Evolutionary conservation across 768 basidiomycete species (phyloP).

Genomic region (Suillus cothurnatus): DNA sequence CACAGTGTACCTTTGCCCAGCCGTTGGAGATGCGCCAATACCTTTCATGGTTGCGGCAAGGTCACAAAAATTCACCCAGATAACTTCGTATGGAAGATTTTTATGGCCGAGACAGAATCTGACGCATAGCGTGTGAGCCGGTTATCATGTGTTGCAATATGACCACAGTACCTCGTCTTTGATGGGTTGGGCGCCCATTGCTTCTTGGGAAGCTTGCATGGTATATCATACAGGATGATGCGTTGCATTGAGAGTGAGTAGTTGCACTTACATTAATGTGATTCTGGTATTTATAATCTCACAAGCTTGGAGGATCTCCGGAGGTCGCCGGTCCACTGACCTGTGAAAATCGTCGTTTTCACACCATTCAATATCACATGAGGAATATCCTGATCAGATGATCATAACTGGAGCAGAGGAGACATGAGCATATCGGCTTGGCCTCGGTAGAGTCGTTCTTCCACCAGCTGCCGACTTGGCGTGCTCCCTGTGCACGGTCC

Average conservation of each 20-base stretch:
- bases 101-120: constrained; percentile 38
- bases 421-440: too few relatives aligned
- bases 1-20: constrained; percentile 37
- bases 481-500: too few relatives aligned
- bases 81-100: constrained; percentile 42
- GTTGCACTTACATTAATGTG: background rate
- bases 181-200: constrained; percentile 7
- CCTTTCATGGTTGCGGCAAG: constrained; percentile 30
- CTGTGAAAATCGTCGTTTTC: background rate
- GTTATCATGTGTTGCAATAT: background rate
- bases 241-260: background rate
- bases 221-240: constrained; percentile 10
- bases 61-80: constrained; percentile 53
- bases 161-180: constrained; percentile 5
- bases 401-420: too few relatives aligned
- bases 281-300: background rate
- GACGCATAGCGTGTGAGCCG: background rate
- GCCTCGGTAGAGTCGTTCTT: too few relatives aligned
- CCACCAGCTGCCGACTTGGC: too few relatives aligned
- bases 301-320: background rate
- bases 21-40: constrained; percentile 7
- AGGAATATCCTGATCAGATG: background rate
- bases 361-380: background rate
- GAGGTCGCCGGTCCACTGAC: background rate
- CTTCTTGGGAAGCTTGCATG: background rate